Conservation (phyloP, 2,329 filamentous ascomycete genomes). For the Epichloe brachyelytri region DNA sequence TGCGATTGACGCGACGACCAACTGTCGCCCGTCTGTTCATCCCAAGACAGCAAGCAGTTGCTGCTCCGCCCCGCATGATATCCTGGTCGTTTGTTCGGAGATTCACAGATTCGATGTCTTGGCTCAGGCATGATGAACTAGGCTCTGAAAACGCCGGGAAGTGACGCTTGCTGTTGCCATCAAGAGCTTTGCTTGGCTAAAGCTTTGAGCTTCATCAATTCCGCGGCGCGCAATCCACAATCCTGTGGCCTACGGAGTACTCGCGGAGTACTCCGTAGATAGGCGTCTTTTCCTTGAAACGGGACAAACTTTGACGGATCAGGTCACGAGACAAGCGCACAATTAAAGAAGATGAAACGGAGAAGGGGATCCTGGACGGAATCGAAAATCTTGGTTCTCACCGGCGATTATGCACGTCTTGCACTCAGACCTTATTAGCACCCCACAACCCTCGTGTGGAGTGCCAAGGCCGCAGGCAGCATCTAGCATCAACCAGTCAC, state of each 20-base stretch:
- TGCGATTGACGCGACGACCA: not conserved
- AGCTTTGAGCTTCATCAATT: no score
- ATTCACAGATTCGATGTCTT: not conserved
- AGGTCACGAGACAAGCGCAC: no score
- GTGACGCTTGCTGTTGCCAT: no score
- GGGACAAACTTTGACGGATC: no score
- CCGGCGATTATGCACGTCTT: no score
- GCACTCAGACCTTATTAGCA: no score
- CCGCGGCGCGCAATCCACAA: no score
- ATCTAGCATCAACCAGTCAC: not conserved
- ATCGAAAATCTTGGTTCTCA: not conserved
- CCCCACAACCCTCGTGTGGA: not conserved
- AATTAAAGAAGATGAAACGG: no score
- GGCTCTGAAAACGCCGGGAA: not conserved
- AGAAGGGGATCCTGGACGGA: not conserved
- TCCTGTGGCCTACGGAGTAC: no score
- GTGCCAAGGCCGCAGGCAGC: not conserved
- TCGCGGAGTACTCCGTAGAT: no score
- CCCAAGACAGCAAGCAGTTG: not conserved
- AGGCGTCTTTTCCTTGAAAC: no score
- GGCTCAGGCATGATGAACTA: not conserved
- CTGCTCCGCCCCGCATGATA: not conserved
- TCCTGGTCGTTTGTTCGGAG: not conserved
- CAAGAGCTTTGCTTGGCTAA: no score
- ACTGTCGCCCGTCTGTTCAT: not conserved